phyloP scores from a whole-genome alignment of 2,329 filamentous ascomycete genomes.

The Colletotrichum costaricense region DNA sequence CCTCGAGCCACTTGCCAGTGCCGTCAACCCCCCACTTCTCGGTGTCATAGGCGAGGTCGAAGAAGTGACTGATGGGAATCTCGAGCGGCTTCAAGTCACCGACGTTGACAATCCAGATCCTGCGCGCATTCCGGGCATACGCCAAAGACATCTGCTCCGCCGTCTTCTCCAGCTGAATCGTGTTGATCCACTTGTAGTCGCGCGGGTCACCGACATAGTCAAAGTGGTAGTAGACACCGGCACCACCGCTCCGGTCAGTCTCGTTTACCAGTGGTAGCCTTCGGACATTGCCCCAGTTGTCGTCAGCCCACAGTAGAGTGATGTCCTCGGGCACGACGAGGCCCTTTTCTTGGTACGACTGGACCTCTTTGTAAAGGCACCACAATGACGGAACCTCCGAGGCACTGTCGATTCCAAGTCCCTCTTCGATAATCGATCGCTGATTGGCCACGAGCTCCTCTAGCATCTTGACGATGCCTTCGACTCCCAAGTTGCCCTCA shows the following conservation, averaged over 20 bases:
- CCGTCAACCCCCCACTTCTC: slow-evolving; percentile 66
- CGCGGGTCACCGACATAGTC: slow-evolving; percentile 63
- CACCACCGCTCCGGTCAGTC: slow-evolving; percentile 68
- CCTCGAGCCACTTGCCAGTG: slow-evolving; percentile 65
- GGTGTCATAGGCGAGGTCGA: slow-evolving; percentile 76
- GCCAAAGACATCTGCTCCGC: slow-evolving; percentile 71
- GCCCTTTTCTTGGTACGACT: slow-evolving; percentile 74
- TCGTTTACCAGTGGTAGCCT: slow-evolving; percentile 71
- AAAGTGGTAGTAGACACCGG: slow-evolving; percentile 74
- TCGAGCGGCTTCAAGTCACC: slow-evolving; percentile 74
- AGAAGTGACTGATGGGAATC: slow-evolving; percentile 74
- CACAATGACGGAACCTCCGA: slow-evolving; percentile 73
- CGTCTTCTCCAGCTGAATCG: slow-evolving; percentile 70
- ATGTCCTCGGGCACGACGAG: slow-evolving; percentile 71
- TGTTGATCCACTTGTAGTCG: slow-evolving; percentile 72
- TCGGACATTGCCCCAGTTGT: slow-evolving; percentile 76
- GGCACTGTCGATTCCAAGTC: slow-evolving; percentile 62
- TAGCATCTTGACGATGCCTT: slow-evolving; percentile 68
- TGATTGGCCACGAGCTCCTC: slow-evolving; percentile 71
- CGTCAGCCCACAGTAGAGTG: slow-evolving; percentile 76
- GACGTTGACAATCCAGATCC: slow-evolving; percentile 76
- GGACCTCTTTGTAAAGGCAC: slow-evolving; percentile 81
- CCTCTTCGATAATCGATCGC: slow-evolving; percentile 65
- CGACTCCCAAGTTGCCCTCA: slow-evolving; percentile 59
- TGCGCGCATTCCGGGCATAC: slow-evolving; percentile 66